Evolutionary conservation across 2,329 filamentous ascomycete genomes (phyloP).

Genomic region (Sporothrix phasma): DNA sequence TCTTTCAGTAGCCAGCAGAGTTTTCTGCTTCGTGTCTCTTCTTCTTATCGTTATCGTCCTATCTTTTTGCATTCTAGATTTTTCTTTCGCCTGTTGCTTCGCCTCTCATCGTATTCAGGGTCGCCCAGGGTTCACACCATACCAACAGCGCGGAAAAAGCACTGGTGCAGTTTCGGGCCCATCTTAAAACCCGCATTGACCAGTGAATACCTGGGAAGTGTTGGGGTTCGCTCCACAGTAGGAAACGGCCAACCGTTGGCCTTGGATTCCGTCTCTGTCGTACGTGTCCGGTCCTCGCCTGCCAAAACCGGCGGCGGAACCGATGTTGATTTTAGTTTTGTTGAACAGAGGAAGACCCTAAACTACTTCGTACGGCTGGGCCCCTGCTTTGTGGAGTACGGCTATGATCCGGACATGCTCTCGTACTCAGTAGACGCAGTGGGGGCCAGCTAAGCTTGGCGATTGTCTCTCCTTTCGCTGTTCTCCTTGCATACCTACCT

Average conservation of each 20-base stretch:
- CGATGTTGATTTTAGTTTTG: too few species aligned
- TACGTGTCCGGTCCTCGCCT: not conserved
- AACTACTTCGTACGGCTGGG: too few species aligned
- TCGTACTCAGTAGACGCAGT: too few species aligned
- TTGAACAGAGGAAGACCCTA: too few species aligned
- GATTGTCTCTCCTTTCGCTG: not conserved
- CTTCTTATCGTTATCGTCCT: not conserved
- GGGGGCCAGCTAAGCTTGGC: not conserved
- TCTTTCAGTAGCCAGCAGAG: not conserved
- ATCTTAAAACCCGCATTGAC: slow-evolving; percentile 2
- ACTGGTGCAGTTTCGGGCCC: not conserved
- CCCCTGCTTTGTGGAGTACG: too few species aligned
- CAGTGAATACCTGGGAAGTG: not conserved
- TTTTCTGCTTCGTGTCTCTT: not conserved
- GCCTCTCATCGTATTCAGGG: not conserved
- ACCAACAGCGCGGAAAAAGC: not conserved
- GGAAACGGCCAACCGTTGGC: not conserved
- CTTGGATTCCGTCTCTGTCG: not conserved
- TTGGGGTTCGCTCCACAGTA: slow-evolving; percentile 1
- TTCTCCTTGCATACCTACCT: too few species aligned
- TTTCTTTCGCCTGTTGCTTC: too few species aligned
- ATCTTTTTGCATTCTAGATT: not conserved
- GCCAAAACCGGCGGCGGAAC: not conserved
- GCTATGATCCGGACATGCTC: too few species aligned
- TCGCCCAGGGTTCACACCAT: not conserved